Percentiles rank a stretch among this genome's conserved stretches.
Evolutionary conservation across 2,329 filamentous ascomycete species (phyloP).

Genomic region (Colletotrichum scovillei): DNA sequence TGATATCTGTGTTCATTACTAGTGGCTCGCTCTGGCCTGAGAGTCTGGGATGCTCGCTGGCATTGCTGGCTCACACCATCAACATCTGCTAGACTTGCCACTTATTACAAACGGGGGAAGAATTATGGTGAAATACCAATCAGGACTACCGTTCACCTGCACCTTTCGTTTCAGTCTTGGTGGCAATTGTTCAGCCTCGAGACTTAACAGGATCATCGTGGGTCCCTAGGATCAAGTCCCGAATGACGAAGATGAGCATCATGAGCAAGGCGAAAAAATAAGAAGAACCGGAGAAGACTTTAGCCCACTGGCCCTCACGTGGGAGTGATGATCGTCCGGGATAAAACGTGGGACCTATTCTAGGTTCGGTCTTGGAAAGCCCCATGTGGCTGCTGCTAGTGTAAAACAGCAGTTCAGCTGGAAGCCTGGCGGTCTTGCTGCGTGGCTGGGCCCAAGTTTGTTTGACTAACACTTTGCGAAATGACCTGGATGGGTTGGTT

Average conservation of each 20-base stretch:
- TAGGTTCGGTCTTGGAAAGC: neutral
- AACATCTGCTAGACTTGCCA: neutral
- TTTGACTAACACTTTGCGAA: neutral
- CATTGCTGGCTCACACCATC: neutral
- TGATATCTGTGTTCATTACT: neutral
- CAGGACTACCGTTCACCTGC: neutral
- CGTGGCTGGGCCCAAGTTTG: neutral
- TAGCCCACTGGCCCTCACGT: constrained; percentile 14
- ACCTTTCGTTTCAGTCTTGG: neutral
- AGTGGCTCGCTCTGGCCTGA: neutral
- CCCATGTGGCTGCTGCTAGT: neutral
- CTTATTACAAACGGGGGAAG: neutral
- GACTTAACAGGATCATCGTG: neutral
- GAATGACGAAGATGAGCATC: neutral
- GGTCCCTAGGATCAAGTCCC: neutral
- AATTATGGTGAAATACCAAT: neutral
- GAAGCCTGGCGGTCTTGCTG: neutral
- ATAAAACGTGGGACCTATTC: constrained; percentile 26
- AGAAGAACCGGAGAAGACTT: neutral
- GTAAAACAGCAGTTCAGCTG: neutral
- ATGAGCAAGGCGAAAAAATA: neutral
- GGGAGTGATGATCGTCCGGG: constrained; percentile 15
- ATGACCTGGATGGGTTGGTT: neutral
- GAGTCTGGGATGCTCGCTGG: neutral
- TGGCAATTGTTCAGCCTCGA: neutral